A percentile compares a stretch with the other conserved stretches of the same genome.
Conservation (phyloP, 805 yeast genomes). For the Peterozyma toletana region DNA sequence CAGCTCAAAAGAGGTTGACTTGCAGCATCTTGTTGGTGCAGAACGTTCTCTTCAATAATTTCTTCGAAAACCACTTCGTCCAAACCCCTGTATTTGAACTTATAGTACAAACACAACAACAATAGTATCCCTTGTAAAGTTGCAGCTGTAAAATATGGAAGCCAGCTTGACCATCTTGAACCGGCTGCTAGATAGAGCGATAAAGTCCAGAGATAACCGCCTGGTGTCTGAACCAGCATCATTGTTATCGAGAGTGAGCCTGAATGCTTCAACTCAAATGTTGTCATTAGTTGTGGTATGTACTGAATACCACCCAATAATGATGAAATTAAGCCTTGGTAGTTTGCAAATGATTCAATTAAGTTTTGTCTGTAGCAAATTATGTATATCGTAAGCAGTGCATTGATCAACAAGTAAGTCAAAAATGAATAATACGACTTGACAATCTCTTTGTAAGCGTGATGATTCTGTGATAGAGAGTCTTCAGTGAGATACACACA, state of each 20-base stretch:
- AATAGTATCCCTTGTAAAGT: slow-evolving; percentile 55
- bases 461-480: slow-evolving; percentile 37
- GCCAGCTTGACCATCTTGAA: slow-evolving; percentile 82
- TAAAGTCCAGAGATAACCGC: slow-evolving; percentile 77
- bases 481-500: slow-evolving; percentile 41
- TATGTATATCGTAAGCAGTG: slow-evolving; percentile 25
- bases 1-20: no score
- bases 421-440: slow-evolving; percentile 33
- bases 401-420: slow-evolving; percentile 26
- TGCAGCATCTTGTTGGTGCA: no score
- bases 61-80: slow-evolving; percentile 15
- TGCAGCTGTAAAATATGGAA: slow-evolving; percentile 72
- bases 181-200: slow-evolving; percentile 66
- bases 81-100: slow-evolving; percentile 13
- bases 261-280: slow-evolving; percentile 61
- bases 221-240: slow-evolving; percentile 88
- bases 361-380: slow-evolving; percentile 3
- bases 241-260: slow-evolving; percentile 74
- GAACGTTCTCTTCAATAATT: slow-evolving; percentile 12
- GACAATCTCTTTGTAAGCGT: slow-evolving; percentile 34
- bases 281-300: slow-evolving; percentile 72
- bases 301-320: slow-evolving; percentile 62
- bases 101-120: slow-evolving; percentile 51
- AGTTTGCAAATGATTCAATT: slow-evolving; percentile 38
- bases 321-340: slow-evolving; percentile 62